Evolutionary conservation across 768 basidiomycete species (phyloP), one percentile per base, ranked within the genome.

Genomic region (Amanita pallidorosea): DNA sequence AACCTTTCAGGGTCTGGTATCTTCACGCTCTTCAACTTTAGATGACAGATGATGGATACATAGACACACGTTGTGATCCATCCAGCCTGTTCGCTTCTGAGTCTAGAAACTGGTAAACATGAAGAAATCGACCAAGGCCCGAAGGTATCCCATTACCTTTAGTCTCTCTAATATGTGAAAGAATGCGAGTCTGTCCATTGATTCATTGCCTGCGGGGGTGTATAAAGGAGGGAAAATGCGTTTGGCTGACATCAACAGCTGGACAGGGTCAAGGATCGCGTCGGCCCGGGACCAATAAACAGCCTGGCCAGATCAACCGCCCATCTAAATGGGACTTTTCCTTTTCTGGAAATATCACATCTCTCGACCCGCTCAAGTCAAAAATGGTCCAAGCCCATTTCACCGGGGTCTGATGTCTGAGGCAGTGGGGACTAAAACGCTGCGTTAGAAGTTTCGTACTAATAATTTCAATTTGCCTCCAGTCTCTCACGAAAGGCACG

Each of bases 71-170:
- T 85, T 76, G 59, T 91, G 76, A 57, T 94, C 76, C 29, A 93
- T 77, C 95, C 94, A 99, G 54, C 95, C 95, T 0, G 93, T 96
- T 7, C 95, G 78, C 64, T 93, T 95, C 61, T 97, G 92, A 0
- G 88, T 94, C 92, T 96, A 52, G n/a, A 1, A 37, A 52, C 18
- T 25, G 9, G 57, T 31, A 20, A 11, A 49, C 1, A 13, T 48
- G 18, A 18, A 43, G 33, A 11, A 22, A 20, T 4, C 8, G 23
- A 11, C 17, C 9, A n/a, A 7, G n/a, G 33, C 12, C 25, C 4
- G 23, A 7, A 22, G 12, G 8, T n/a, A 7, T 9, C n/a, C n/a
- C n/a, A n/a, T 25, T 51, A 89, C 93, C 81, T 98, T 97, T 31
- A 98, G 69, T 56, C 81, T 72, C 65, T 95, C 92, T 0, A 98